These are phyloP conservation scores for Metschnikowia borealis DNA, from an alignment of 805 yeast species.

Conservation along the genomic window DNA sequence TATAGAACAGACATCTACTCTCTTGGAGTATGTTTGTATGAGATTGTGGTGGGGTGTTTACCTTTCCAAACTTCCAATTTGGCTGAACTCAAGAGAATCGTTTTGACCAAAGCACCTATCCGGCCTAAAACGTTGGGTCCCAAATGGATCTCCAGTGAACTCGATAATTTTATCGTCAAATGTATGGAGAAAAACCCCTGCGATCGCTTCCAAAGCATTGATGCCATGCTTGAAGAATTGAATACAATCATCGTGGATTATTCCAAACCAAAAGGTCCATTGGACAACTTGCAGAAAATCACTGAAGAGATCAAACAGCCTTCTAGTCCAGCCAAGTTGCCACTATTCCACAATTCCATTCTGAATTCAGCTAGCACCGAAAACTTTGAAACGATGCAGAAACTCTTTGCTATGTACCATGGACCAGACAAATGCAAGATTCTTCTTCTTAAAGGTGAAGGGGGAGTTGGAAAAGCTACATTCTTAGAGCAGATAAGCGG, in stretches of 20 bases:
- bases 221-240: constrained; percentile 35
- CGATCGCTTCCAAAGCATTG: constrained; percentile 36
- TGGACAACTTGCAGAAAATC: background rate
- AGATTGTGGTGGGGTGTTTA: constrained; percentile 40
- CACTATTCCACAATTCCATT: constrained; percentile 11
- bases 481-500: constrained; percentile 37
- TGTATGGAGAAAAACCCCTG: constrained; percentile 39
- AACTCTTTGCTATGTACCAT: constrained; percentile 5
- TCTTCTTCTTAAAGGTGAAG: constrained; percentile 35
- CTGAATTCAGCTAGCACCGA: constrained; percentile 1
- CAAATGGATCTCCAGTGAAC: constrained; percentile 24
- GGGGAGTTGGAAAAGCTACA: constrained; percentile 46
- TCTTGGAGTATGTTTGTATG: constrained; percentile 48
- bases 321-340: constrained; percentile 2
- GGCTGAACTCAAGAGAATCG: constrained; percentile 36
- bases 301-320: background rate
- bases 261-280: background rate
- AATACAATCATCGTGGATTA: constrained; percentile 20
- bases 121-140: constrained; percentile 32
- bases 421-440: constrained; percentile 15
- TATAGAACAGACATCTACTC: constrained; percentile 47
- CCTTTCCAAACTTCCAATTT: constrained; percentile 43
- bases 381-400: background rate
- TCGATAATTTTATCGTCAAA: constrained; percentile 40
- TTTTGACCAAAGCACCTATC: constrained; percentile 38